Conservation (phyloP, 2,329 filamentous ascomycete species). For the Diaporthe citriasiana region DNA sequence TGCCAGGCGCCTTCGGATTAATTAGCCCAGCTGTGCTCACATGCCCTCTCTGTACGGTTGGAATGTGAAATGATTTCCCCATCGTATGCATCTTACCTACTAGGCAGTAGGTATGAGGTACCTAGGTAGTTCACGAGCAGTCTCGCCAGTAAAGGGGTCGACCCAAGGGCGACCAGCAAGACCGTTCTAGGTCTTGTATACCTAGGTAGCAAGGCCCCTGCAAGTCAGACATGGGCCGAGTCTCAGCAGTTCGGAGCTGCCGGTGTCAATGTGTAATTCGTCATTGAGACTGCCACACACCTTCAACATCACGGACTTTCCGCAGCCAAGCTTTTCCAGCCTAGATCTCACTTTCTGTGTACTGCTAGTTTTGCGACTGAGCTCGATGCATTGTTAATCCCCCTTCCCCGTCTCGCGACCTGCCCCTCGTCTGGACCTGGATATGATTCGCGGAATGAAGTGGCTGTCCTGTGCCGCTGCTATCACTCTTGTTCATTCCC, state of each 20-base stretch:
- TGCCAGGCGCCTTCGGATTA: neutral
- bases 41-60: neutral
- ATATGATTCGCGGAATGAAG: conserved; percentile 35
- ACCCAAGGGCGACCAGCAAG: neutral
- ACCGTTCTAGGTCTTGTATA: neutral
- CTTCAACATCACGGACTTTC: neutral
- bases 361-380: neutral
- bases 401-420: neutral
- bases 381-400: conserved; percentile 8
- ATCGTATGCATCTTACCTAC: neutral
- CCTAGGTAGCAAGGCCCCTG: neutral
- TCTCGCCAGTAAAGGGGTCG: neutral
- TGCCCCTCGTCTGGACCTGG: conserved; percentile 29
- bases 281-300: neutral
- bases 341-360: neutral
- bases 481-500: neutral
- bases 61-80: conserved; percentile 1
- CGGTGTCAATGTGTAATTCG: conserved; percentile 20
- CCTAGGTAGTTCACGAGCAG: neutral
- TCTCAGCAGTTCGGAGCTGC: conserved; percentile 27
- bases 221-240: conserved; percentile 19
- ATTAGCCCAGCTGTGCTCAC: neutral
- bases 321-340: conserved; percentile 10
- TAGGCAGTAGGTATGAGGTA: neutral
- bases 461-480: conserved; percentile 39